Conservation (phyloP, 2,329 filamentous ascomycete genomes). For the Colletotrichum gigasporum region DNA sequence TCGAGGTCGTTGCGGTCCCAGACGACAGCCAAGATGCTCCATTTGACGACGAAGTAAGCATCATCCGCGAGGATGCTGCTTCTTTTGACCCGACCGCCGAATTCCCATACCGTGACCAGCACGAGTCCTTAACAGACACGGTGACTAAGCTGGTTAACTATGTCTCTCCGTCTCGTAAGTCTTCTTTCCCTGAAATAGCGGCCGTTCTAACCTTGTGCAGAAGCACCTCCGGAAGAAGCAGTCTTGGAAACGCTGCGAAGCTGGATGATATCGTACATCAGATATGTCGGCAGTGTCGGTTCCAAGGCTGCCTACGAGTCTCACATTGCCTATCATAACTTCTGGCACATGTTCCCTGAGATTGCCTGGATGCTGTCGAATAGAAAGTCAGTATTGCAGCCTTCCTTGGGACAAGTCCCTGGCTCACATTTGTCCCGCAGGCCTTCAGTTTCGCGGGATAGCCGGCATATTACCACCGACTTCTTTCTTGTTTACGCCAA, state of each 20-base stretch:
- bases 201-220: constrained; percentile 43
- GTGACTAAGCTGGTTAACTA: constrained; percentile 49
- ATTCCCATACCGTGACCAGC: constrained; percentile 56
- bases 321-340: constrained; percentile 52
- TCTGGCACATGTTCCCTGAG: constrained; percentile 64
- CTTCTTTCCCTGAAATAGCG: background rate
- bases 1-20: constrained; percentile 52
- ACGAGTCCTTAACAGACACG: constrained; percentile 42
- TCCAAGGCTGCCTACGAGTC: constrained; percentile 50
- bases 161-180: constrained; percentile 41
- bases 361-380: constrained; percentile 52
- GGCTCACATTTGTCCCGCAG: background rate
- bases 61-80: constrained; percentile 24
- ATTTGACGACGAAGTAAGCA: constrained; percentile 39
- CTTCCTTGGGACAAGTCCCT: too few relatives aligned
- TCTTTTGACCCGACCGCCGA: constrained; percentile 51
- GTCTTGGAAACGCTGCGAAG: constrained; percentile 53
- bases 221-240: constrained; percentile 52
- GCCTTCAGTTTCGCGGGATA: constrained; percentile 7
- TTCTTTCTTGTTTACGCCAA: constrained; percentile 56
- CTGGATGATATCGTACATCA: constrained; percentile 62
- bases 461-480: constrained; percentile 40
- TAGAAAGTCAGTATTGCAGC: constrained; percentile 18
- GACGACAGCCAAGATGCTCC: constrained; percentile 43
- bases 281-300: constrained; percentile 46